These are phyloP conservation scores for Chionographis japonica DNA, from an alignment of 106 monocot genomes.

Conservation along the genomic window DNA sequence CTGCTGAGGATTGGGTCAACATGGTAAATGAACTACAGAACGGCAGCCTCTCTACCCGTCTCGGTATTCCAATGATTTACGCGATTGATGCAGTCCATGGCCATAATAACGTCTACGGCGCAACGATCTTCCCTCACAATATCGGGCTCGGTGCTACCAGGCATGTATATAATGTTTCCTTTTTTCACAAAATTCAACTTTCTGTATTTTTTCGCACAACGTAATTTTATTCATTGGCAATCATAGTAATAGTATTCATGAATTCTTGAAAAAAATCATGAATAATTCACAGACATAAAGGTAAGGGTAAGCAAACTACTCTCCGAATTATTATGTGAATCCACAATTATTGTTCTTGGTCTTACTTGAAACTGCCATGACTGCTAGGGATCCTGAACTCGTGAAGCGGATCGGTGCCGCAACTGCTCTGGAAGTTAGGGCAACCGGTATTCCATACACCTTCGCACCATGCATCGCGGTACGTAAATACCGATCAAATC, in stretches of 20 bases:
- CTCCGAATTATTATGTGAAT: too few relatives aligned
- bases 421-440: conserved; percentile 34
- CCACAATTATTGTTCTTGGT: too few relatives aligned
- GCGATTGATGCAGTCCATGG: conserved; percentile 89
- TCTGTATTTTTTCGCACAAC: too few relatives aligned
- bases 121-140: conserved; percentile 84
- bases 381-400: conserved; percentile 44
- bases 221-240: too few relatives aligned
- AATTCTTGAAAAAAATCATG: too few relatives aligned
- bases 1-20: conserved; percentile 45
- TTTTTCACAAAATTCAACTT: background rate
- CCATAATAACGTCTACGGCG: conserved; percentile 70
- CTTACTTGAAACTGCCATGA: too few relatives aligned
- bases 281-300: too few relatives aligned
- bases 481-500: background rate
- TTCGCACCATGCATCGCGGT: conserved; percentile 42
- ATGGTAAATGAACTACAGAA: conserved; percentile 67
- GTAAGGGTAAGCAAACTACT: too few relatives aligned
- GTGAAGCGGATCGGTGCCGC: conserved; percentile 36
- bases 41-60: conserved; percentile 55
- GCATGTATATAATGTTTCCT: background rate
- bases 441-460: conserved; percentile 29
- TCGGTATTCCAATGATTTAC: conserved; percentile 79
- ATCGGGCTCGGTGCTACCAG: conserved; percentile 78
- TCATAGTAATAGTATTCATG: too few relatives aligned